phyloP scores from a whole-genome alignment of 2,329 filamentous ascomycete genomes.

The Rachicladosporium sp. region DNA sequence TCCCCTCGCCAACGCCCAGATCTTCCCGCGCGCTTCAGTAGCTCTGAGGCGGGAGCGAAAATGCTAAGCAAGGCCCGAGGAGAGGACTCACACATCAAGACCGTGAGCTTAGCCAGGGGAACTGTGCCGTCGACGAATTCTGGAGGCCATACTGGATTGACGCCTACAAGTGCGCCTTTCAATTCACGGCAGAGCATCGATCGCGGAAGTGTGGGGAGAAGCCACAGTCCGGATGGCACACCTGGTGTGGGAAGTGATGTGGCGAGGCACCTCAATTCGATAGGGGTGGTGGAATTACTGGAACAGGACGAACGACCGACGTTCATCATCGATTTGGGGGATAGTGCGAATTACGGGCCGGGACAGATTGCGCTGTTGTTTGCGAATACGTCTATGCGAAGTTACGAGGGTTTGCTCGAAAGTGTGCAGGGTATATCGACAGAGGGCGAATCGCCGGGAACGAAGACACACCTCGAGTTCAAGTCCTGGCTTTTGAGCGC shows the following conservation, averaged over 20 bases:
- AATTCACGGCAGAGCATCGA: slow-evolving; percentile 31
- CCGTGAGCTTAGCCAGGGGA: slow-evolving; percentile 38
- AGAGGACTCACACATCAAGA: slow-evolving; percentile 40
- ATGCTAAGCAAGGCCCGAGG: slow-evolving; percentile 40
- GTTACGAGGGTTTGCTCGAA: slow-evolving; percentile 43
- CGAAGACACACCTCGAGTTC: slow-evolving; percentile 48
- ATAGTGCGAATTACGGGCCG: slow-evolving; percentile 42
- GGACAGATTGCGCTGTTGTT: slow-evolving; percentile 52
- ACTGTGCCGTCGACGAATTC: slow-evolving; percentile 23
- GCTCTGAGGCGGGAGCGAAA: slow-evolving; percentile 44
- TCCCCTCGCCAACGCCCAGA: slow-evolving; percentile 28
- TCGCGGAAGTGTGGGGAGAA: slow-evolving; percentile 15
- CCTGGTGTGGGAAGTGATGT: not conserved
- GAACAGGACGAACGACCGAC: slow-evolving; percentile 67
- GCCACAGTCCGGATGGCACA: slow-evolving; percentile 27
- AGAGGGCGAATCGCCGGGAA: slow-evolving; percentile 23
- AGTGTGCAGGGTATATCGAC: slow-evolving; percentile 40
- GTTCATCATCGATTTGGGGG: slow-evolving; percentile 58
- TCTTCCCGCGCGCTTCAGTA: slow-evolving; percentile 44
- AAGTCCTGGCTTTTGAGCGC: slow-evolving; percentile 55
- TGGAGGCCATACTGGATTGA: slow-evolving; percentile 30
- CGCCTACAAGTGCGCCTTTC: not conserved
- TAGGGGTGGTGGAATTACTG: slow-evolving; percentile 60
- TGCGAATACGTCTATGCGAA: slow-evolving; percentile 54
- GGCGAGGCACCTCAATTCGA: slow-evolving; percentile 42